Conservation (phyloP, 176 grass and related monocot genomes). For the Rhipidocladum racemiflorum region DNA sequence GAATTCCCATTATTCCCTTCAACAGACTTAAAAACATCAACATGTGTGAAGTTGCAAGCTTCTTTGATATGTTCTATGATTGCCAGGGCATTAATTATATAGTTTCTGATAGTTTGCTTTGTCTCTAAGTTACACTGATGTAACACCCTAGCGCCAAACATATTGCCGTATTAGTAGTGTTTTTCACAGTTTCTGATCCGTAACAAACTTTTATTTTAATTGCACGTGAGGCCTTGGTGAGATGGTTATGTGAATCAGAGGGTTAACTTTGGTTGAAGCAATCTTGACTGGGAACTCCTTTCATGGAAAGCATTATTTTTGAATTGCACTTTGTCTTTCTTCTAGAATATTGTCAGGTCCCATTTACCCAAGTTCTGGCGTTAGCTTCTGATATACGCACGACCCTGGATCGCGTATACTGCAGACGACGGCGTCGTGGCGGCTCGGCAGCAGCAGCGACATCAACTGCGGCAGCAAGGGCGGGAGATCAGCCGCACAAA, state of each 20-base stretch:
- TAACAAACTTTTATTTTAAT: neutral
- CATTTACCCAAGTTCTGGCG: neutral
- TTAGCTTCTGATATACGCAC: constrained; percentile 22
- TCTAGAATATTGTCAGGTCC: neutral
- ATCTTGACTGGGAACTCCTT: neutral
- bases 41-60: neutral
- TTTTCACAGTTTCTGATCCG: neutral
- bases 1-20: neutral
- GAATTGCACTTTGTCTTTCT: neutral
- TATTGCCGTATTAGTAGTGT: neutral
- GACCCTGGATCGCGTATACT: too few species aligned
- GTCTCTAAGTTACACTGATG: constrained; percentile 1
- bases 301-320: neutral
- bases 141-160: neutral
- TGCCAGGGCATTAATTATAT: neutral
- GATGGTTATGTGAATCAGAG: neutral
- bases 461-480: too few species aligned
- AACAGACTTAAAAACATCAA: neutral
- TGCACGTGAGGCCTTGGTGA: neutral
- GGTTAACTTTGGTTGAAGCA: neutral
- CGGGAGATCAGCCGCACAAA: too few species aligned
- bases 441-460: too few species aligned
- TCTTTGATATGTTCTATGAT: constrained; percentile 15
- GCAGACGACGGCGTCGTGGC: too few species aligned
- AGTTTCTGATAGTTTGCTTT: constrained; percentile 2